Evolutionary conservation across 768 basidiomycete genomes (phyloP).

Genomic region (Russula virescens): DNA sequence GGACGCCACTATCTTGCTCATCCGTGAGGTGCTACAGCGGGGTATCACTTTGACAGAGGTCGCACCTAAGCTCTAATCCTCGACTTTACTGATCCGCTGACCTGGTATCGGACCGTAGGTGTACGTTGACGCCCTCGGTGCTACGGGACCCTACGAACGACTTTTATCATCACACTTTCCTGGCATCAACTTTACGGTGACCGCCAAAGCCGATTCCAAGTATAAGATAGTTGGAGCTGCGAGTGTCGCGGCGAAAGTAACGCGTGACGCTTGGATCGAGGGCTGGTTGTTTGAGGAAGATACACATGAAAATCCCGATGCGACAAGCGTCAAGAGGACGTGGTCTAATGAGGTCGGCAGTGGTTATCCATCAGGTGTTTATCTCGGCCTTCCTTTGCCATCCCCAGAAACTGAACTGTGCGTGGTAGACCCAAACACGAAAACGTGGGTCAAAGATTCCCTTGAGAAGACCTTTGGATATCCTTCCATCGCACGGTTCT

Average conservation of each 20-base stretch:
- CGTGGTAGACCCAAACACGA: slow-evolving; percentile 78
- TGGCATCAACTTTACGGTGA: slow-evolving; percentile 80
- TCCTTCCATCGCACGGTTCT: slow-evolving; percentile 86
- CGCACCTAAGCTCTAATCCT: slow-evolving; percentile 16
- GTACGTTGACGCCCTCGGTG: slow-evolving; percentile 93
- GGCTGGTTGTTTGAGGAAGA: slow-evolving; percentile 77
- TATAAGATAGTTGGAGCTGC: slow-evolving; percentile 98
- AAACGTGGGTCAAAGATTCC: slow-evolving; percentile 72
- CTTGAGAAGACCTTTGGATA: slow-evolving; percentile 90
- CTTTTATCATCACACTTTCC: slow-evolving; percentile 80
- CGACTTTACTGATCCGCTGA: neutral
- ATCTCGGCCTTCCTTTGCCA: neutral
- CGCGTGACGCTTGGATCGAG: slow-evolving; percentile 85
- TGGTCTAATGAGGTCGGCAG: slow-evolving; percentile 54
- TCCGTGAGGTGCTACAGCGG: slow-evolving; percentile 73
- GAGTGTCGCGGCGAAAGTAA: slow-evolving; percentile 97
- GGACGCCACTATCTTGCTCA: slow-evolving; percentile 85
- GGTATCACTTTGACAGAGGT: slow-evolving; percentile 81
- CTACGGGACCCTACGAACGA: slow-evolving; percentile 76
- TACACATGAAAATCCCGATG: slow-evolving; percentile 8
- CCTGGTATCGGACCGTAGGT: slow-evolving; percentile 42
- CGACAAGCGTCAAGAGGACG: slow-evolving; percentile 12
- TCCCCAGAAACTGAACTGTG: neutral
- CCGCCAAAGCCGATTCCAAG: slow-evolving; percentile 89
- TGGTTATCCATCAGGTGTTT: slow-evolving; percentile 84